Percentiles rank a stretch among this genome's conserved stretches.
phyloP scores from a whole-genome alignment of 1,284 basidiomycete species.

The Ceratobasidium sp. region DNA sequence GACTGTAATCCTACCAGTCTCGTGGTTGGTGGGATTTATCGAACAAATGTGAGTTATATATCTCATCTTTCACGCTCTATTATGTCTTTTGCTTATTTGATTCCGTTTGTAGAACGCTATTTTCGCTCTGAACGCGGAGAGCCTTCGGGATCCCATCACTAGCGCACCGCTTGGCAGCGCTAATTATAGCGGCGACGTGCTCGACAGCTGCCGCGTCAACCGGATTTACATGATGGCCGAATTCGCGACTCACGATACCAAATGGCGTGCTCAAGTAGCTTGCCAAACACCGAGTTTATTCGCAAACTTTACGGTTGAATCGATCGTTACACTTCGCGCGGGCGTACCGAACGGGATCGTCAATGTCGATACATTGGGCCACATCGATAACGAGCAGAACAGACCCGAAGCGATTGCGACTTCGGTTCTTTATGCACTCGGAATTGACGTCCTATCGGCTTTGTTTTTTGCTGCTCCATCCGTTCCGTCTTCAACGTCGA shows the following conservation, averaged over 20 bases:
- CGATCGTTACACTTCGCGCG: conserved; percentile 10
- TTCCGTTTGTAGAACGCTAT: no score
- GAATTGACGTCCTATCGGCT: conserved; percentile 23
- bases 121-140: conserved; percentile 32
- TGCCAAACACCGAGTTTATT: conserved; percentile 15
- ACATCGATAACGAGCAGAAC: conserved; percentile 20
- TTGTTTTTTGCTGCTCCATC: conserved; percentile 21
- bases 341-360: conserved; percentile 37
- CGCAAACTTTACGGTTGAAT: conserved; percentile 35
- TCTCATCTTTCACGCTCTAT: no score
- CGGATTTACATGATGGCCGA: conserved; percentile 43
- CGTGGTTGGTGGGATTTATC: no score
- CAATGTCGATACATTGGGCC: conserved; percentile 25
- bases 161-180: conserved; percentile 33
- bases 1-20: no score
- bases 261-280: conserved; percentile 33
- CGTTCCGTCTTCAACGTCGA: not conserved
- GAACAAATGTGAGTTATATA: no score
- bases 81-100: no score
- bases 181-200: conserved; percentile 34
- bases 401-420: conserved; percentile 24
- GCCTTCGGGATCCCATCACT: conserved; percentile 31
- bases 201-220: conserved; percentile 44
- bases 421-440: conserved; percentile 33
- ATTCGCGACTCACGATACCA: conserved; percentile 23